Conservation (phyloP, 2,329 filamentous ascomycete species). For the Fusarium anthophilum region DNA sequence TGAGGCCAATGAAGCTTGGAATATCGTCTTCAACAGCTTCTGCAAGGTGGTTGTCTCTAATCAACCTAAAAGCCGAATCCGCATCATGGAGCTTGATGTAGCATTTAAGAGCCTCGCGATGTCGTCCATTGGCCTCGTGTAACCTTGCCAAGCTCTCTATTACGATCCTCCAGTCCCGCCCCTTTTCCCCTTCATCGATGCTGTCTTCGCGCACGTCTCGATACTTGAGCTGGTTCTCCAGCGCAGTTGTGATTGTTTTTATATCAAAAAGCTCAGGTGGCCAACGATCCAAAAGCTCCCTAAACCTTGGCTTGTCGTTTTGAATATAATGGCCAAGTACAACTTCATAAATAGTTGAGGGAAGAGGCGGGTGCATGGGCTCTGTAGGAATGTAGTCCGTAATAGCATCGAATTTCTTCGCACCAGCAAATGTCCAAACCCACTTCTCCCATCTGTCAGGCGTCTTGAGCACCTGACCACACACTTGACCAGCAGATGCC, state of each 20-base stretch:
- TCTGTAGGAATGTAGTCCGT: constrained; percentile 82
- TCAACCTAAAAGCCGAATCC: constrained; percentile 85
- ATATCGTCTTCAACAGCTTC: constrained; percentile 92
- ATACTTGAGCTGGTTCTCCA: constrained; percentile 84
- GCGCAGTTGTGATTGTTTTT: constrained; percentile 75
- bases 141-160: constrained; percentile 86
- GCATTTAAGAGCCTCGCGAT: constrained; percentile 84
- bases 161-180: constrained; percentile 89
- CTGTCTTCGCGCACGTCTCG: constrained; percentile 80
- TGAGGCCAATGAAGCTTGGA: constrained; percentile 83
- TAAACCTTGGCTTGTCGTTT: constrained; percentile 77
- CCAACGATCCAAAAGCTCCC: constrained; percentile 84
- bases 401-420: constrained; percentile 89
- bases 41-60: constrained; percentile 88
- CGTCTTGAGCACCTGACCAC: constrained; percentile 82
- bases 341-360: constrained; percentile 86
- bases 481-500: constrained; percentile 79
- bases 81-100: constrained; percentile 94
- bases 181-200: constrained; percentile 75
- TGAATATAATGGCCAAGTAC: constrained; percentile 90
- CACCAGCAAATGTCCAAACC: constrained; percentile 91
- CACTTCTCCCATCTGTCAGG: constrained; percentile 92
- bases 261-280: constrained; percentile 85
- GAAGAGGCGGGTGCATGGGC: constrained; percentile 80
- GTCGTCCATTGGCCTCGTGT: constrained; percentile 81